Evolutionary conservation across 2,329 filamentous ascomycete species (phyloP).

Genomic region (Aspergillus hiratsukae): DNA sequence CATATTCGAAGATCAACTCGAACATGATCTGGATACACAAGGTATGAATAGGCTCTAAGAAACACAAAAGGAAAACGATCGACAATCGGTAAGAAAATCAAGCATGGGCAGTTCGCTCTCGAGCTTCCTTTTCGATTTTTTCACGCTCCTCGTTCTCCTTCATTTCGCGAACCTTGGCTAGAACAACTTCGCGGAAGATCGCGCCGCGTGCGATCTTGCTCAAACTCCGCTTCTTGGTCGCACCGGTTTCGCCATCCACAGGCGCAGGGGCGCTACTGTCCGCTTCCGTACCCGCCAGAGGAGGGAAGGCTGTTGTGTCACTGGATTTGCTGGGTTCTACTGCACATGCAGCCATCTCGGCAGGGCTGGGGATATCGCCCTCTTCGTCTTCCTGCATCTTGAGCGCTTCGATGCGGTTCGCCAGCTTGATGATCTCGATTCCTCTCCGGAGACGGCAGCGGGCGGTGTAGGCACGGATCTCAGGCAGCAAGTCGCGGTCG

Average conservation of each 20-base stretch:
- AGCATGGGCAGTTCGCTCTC: constrained; percentile 33
- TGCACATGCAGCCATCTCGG: constrained; percentile 58
- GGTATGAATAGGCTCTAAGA: constrained; percentile 2
- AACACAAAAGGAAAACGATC: constrained; percentile 2
- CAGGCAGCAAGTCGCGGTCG: constrained; percentile 94
- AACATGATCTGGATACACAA: neutral
- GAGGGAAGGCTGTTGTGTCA: constrained; percentile 21
- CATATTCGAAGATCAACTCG: constrained; percentile 24
- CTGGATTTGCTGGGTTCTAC: constrained; percentile 13
- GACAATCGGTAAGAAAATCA: constrained; percentile 19
- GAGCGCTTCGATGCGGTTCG: constrained; percentile 90
- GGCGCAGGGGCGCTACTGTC: constrained; percentile 10
- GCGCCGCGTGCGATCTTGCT: constrained; percentile 59
- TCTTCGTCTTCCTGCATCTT: constrained; percentile 89
- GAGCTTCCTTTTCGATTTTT: constrained; percentile 58
- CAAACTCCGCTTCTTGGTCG: constrained; percentile 49
- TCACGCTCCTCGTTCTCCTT: constrained; percentile 78
- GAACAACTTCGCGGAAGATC: constrained; percentile 90
- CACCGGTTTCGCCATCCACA: constrained; percentile 18
- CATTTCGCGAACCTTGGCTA: constrained; percentile 89
- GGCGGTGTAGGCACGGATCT: constrained; percentile 91
- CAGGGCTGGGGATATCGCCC: constrained; percentile 58
- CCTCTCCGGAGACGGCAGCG: constrained; percentile 86
- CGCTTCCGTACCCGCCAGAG: constrained; percentile 15
- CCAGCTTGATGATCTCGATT: constrained; percentile 92